phyloP scores from a whole-genome alignment of 805 yeast species.

The Ogataea paraovalis region DNA sequence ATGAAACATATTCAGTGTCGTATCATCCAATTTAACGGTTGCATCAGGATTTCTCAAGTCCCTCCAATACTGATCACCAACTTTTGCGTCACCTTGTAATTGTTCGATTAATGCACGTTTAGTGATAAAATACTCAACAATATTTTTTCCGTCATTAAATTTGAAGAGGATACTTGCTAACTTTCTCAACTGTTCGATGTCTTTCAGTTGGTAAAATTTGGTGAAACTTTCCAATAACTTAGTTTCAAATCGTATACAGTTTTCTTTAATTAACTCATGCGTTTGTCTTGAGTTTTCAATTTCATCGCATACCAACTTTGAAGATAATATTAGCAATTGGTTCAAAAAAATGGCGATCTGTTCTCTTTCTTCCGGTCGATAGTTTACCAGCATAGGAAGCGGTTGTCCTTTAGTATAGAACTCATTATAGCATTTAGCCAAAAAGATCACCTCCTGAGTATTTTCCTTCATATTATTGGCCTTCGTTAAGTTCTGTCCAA shows the following conservation, averaged over 20 bases:
- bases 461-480: constrained; percentile 72
- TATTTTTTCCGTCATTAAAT: constrained; percentile 81
- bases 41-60: constrained; percentile 56
- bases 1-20: constrained; percentile 49
- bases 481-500: constrained; percentile 63
- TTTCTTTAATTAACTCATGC: constrained; percentile 53
- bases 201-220: constrained; percentile 65
- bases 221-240: constrained; percentile 67
- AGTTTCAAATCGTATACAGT: constrained; percentile 73
- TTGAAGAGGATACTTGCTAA: constrained; percentile 70
- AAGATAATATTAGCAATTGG: constrained; percentile 59
- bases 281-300: constrained; percentile 38
- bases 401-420: constrained; percentile 56
- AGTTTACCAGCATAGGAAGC: constrained; percentile 53
- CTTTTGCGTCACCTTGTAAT: constrained; percentile 32
- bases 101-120: constrained; percentile 66
- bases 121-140: constrained; percentile 75
- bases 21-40: constrained; percentile 46
- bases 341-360: constrained; percentile 68
- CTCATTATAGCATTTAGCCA: constrained; percentile 72
- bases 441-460: constrained; percentile 64
- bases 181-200: constrained; percentile 68
- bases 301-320: constrained; percentile 56
- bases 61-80: constrained; percentile 47
- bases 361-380: constrained; percentile 15